Evolutionary conservation across 1,139 yeast genomes (phyloP).

Genomic region (Saccharomyces hybrid): DNA sequence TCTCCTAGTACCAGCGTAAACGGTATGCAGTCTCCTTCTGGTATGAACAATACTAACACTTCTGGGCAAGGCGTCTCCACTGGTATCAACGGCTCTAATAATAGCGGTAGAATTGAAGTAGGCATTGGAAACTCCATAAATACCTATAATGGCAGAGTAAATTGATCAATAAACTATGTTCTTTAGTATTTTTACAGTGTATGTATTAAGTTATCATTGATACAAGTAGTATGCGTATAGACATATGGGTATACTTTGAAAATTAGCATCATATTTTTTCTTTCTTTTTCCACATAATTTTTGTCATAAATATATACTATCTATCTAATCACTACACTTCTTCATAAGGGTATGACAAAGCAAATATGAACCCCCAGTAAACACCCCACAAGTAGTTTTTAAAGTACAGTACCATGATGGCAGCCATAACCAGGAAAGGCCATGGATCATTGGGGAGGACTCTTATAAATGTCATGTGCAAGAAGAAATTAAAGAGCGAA

Average conservation of each 20-base stretch:
- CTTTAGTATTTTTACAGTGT: background rate
- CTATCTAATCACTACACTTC: background rate
- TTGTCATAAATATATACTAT: background rate
- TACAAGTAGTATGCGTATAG: background rate
- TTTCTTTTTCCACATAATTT: background rate
- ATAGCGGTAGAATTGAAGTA: constrained; percentile 20
- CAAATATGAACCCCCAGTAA: constrained; percentile 9
- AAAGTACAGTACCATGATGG: constrained; percentile 10
- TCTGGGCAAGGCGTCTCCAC: background rate
- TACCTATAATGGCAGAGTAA: constrained; percentile 21
- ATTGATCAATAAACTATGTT: constrained; percentile 7
- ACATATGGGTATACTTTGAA: too few relatives aligned
- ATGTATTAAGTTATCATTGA: background rate
- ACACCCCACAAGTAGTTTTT: constrained; percentile 8
- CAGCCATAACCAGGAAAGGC: constrained; percentile 18
- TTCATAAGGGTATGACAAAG: background rate
- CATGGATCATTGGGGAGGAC: constrained; percentile 16
- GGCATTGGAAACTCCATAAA: constrained; percentile 18
- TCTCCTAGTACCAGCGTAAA: background rate
- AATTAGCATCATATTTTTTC: too few relatives aligned
- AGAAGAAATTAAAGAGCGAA: constrained; percentile 9
- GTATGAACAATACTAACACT: background rate
- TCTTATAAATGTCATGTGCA: constrained; percentile 14
- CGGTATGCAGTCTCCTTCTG: background rate
- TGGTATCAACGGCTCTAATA: background rate